A percentile compares a stretch with the other conserved stretches of the same genome.
Evolutionary conservation across 768 basidiomycete genomes (phyloP).

Genomic region (Suillus subluteus): DNA sequence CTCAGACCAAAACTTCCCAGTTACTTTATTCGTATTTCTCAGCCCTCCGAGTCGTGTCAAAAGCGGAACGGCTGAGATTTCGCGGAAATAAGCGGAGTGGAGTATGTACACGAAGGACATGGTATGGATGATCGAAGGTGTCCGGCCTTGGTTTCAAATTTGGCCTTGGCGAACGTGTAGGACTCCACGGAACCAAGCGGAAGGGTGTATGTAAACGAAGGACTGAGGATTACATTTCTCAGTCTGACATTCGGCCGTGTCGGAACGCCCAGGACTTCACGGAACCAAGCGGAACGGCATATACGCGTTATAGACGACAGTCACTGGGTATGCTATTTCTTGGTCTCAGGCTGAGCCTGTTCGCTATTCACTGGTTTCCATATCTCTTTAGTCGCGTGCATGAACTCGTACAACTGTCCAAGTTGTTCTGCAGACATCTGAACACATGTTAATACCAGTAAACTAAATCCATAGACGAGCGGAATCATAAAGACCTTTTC

Average conservation of each 20-base stretch:
- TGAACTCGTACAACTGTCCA: conserved; percentile 92
- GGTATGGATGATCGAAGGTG: background rate
- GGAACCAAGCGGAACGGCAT: background rate
- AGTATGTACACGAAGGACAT: background rate
- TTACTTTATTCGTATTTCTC: background rate
- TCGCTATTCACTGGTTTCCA: conserved; percentile 64
- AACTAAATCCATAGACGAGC: conserved; percentile 1
- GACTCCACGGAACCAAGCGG: background rate
- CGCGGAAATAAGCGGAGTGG: background rate
- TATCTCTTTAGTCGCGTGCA: conserved; percentile 87
- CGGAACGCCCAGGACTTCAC: background rate
- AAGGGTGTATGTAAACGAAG: background rate
- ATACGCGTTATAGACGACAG: background rate
- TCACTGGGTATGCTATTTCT: background rate
- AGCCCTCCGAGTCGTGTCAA: conserved; percentile 1
- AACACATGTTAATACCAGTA: conserved; percentile 2
- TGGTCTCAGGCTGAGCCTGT: background rate
- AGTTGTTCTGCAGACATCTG: conserved; percentile 92
- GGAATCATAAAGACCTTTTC: conserved; percentile 63
- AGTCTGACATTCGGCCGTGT: background rate
- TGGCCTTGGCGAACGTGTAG: background rate
- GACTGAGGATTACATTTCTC: background rate
- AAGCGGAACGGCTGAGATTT: background rate
- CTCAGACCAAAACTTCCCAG: background rate
- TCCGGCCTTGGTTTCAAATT: background rate